These are phyloP conservation scores for Gelatoporia subvermispora DNA, from an alignment of 768 basidiomycete genomes.

Conservation along the genomic window DNA sequence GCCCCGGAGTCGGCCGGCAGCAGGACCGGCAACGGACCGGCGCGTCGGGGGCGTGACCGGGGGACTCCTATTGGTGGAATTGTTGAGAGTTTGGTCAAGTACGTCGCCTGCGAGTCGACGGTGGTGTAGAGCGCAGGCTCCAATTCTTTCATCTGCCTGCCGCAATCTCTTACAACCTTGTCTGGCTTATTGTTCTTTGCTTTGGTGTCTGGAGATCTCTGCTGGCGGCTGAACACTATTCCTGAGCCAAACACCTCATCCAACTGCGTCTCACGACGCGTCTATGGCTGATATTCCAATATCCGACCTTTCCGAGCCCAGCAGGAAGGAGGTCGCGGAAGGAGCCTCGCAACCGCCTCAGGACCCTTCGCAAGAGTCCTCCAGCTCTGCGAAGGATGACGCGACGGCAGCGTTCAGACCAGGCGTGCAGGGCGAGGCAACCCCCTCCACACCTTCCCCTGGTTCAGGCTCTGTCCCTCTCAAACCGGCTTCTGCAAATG, in stretches of 20 bases:
- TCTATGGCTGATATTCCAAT: slow-evolving; percentile 69
- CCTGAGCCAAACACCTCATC: neutral
- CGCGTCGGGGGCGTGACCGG: neutral
- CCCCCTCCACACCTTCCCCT: slow-evolving; percentile 18
- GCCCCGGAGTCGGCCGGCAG: no score
- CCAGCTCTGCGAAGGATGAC: no score
- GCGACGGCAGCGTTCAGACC: neutral
- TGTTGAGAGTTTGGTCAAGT: neutral
- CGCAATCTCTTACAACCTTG: neutral
- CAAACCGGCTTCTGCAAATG: slow-evolving; percentile 3
- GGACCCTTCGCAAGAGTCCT: slow-evolving; percentile 4
- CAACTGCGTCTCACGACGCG: slow-evolving; percentile 65
- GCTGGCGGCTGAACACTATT: neutral
- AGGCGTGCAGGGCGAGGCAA: slow-evolving; percentile 7
- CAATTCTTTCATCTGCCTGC: neutral
- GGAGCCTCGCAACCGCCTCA: neutral
- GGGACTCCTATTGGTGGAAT: slow-evolving; percentile 3
- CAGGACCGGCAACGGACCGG: no score
- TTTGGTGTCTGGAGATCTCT: neutral
- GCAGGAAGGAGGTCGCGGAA: slow-evolving; percentile 3
- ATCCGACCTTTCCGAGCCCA: neutral
- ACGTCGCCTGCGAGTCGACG: neutral
- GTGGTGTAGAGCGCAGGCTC: neutral
- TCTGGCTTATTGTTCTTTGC: neutral
- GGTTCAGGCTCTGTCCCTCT: slow-evolving; percentile 8